These are phyloP conservation scores for Apium graveolens DNA, from an alignment of 129 eudicot species.

Conservation along the genomic window DNA sequence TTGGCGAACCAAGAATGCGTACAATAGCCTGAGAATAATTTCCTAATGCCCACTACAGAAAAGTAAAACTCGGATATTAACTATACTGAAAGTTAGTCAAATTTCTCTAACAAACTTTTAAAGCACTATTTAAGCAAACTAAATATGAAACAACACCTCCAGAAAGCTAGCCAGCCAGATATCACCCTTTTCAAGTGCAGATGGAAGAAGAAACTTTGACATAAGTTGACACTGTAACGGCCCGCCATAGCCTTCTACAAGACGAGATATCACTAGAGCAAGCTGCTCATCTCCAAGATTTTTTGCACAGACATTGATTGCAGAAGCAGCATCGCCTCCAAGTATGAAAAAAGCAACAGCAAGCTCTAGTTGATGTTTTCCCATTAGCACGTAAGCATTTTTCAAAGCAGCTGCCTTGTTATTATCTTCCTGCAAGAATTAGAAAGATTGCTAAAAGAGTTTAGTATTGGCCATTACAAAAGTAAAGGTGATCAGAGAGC, in stretches of 20 bases:
- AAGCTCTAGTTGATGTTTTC: constrained; percentile 91
- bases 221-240: constrained; percentile 55
- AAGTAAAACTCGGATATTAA: constrained; percentile 4
- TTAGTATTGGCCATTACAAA: background rate
- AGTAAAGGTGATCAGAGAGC: background rate
- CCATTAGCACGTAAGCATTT: constrained; percentile 96
- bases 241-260: constrained; percentile 80
- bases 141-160: constrained; percentile 43
- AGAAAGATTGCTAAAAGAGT: constrained; percentile 1
- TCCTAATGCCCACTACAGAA: constrained; percentile 72
- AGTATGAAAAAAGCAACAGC: constrained; percentile 95
- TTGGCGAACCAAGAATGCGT: constrained; percentile 52
- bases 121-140: background rate
- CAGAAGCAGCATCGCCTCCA: constrained; percentile 92
- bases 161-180: constrained; percentile 79
- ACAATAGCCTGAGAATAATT: constrained; percentile 57
- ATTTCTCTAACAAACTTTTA: constrained; percentile 2
- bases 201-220: constrained; percentile 67
- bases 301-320: constrained; percentile 86
- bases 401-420: constrained; percentile 95
- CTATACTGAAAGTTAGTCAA: constrained; percentile 4
- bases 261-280: constrained; percentile 94
- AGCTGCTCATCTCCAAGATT: constrained; percentile 93
- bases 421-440: constrained; percentile 69
- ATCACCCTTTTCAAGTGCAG: constrained; percentile 63